Percentiles rank a stretch among this genome's conserved stretches.
Evolutionary conservation across 164 flowering plant species (phyloP).

Genomic region (Taxillus chinensis): DNA sequence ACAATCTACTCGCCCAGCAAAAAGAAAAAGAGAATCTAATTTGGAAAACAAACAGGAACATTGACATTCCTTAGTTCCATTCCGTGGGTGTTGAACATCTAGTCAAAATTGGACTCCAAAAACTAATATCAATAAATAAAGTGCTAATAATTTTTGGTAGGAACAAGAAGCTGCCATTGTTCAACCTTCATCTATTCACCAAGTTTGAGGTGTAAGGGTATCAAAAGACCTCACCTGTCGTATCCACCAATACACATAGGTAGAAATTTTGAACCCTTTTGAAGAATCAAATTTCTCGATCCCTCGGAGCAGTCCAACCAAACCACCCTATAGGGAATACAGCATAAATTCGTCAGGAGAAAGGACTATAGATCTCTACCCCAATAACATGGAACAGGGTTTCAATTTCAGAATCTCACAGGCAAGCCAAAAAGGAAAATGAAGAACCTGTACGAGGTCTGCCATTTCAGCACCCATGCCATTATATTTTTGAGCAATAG

Average conservation of each 20-base stretch:
- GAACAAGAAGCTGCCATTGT: no score
- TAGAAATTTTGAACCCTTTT: constrained; percentile 87
- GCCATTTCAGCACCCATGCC: constrained; percentile 94
- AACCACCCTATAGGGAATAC: constrained; percentile 56
- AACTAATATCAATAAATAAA: background rate
- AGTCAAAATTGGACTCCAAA: background rate
- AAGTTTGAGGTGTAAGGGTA: background rate
- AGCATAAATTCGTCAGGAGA: background rate
- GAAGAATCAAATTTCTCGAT: constrained; percentile 98
- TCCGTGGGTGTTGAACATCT: background rate
- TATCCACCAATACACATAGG: constrained; percentile 99
- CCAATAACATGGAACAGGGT: no score
- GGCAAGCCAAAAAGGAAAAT: constrained; percentile 1
- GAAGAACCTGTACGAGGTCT: constrained; percentile 82
- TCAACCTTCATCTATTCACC: no score
- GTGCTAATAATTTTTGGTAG: background rate
- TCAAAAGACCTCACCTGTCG: constrained; percentile 55
- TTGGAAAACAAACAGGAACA: no score
- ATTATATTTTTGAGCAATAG: constrained; percentile 81
- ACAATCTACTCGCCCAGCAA: no score
- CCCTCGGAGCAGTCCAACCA: constrained; percentile 86
- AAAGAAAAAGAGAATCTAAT: no score
- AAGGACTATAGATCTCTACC: background rate
- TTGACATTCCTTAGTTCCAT: background rate
- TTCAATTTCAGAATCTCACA: background rate